Percentiles rank a stretch among this genome's conserved stretches.
These are phyloP conservation scores for Verticillium dahliae DNA, from an alignment of 2,329 filamentous ascomycete species.

Conservation along the genomic window DNA sequence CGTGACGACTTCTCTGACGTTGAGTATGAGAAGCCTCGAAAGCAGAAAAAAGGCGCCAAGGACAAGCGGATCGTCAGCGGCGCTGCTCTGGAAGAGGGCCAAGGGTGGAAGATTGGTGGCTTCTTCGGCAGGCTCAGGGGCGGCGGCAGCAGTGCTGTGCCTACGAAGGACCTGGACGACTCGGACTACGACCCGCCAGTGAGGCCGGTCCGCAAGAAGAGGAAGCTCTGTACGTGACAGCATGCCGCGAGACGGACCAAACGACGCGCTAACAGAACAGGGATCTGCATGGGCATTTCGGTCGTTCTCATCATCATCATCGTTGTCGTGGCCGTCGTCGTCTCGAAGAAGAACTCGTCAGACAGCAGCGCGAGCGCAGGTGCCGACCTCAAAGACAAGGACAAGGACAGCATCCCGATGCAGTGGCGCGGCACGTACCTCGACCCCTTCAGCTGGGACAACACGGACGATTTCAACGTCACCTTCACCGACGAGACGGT, in stretches of 20 bases:
- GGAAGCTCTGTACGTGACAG: conserved; percentile 50
- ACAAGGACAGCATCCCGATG: conserved; percentile 52
- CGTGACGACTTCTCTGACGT: conserved; percentile 17
- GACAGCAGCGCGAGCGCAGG: conserved; percentile 11
- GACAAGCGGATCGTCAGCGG: conserved; percentile 64
- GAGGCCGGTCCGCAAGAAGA: conserved; percentile 42
- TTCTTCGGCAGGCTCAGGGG: conserved; percentile 28
- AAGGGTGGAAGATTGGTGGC: conserved; percentile 20
- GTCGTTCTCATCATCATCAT: conserved; percentile 57
- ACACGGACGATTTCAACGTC: conserved; percentile 85
- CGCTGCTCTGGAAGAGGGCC: conserved; percentile 62
- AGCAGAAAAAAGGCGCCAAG: conserved; percentile 29
- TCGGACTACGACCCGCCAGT: conserved; percentile 31
- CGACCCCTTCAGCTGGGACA: conserved; percentile 88
- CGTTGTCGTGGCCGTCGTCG: conserved; percentile 60
- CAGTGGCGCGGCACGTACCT: conserved; percentile 68
- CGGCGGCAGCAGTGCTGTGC: conserved; percentile 37
- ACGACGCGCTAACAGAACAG: conserved; percentile 21
- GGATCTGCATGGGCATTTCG: conserved; percentile 48
- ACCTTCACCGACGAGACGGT: conserved; percentile 85
- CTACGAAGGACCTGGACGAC: conserved; percentile 44
- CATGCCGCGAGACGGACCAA: neutral
- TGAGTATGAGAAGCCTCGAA: conserved; percentile 25
- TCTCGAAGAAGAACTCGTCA: conserved; percentile 52
- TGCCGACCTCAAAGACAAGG: conserved; percentile 40